Percentiles rank a stretch among this genome's conserved stretches.
Evolutionary conservation across 2,329 filamentous ascomycete species (phyloP).

Genomic region (Trichophyton schoenleinii): DNA sequence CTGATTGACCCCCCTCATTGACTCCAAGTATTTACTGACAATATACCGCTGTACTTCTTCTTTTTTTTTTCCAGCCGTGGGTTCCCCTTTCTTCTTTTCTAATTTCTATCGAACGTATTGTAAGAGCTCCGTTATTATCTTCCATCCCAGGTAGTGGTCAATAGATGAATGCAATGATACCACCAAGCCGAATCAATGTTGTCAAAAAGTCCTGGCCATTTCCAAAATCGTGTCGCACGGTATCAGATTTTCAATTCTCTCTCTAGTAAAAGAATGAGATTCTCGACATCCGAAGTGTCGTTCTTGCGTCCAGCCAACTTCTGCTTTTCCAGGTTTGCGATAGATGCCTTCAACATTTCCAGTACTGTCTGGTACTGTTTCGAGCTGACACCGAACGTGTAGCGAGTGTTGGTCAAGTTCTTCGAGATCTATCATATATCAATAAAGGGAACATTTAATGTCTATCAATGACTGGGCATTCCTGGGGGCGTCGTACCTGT

Average conservation of each 20-base stretch:
- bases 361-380: constrained; percentile 27
- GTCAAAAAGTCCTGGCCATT: not conserved
- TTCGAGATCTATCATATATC: constrained; percentile 24
- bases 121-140: not conserved
- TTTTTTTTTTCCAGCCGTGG: not conserved
- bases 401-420: constrained; percentile 30
- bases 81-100: not conserved
- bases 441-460: not conserved
- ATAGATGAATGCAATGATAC: not conserved
- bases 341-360: constrained; percentile 24
- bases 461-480: no score
- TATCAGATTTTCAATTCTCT: constrained; percentile 4
- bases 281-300: not conserved
- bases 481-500: not conserved
- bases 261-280: constrained; percentile 8
- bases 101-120: not conserved
- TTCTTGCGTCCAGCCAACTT: not conserved
- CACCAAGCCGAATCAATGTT: not conserved
- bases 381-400: constrained; percentile 28
- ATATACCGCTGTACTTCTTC: not conserved
- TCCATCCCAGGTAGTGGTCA: not conserved
- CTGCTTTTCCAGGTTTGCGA: constrained; percentile 19
- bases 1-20: not conserved
- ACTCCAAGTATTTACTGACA: not conserved
- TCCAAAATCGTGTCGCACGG: not conserved